phyloP scores from a whole-genome alignment of 2,329 filamentous ascomycete species.

The Pyrenochaeta sp. region DNA sequence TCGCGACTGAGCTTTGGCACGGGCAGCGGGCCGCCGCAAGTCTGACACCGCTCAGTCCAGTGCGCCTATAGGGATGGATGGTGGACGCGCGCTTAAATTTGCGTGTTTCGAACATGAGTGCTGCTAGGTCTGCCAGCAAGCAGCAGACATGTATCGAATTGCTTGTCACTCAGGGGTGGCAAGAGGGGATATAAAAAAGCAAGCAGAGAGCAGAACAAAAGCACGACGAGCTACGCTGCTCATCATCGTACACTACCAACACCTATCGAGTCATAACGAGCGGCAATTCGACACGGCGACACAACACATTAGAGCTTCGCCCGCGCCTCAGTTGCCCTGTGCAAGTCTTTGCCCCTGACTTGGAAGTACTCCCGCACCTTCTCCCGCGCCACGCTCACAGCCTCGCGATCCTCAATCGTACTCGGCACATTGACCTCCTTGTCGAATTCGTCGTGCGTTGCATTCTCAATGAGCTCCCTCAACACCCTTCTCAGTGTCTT shows the following conservation, averaged over 20 bases:
- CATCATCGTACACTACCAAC: background rate
- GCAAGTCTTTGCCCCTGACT: conserved; percentile 49
- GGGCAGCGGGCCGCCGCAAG: conserved; percentile 41
- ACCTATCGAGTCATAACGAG: background rate
- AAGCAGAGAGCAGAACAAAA: background rate
- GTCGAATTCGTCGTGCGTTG: conserved; percentile 74
- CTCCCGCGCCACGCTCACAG: conserved; percentile 75
- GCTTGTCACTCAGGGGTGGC: no score
- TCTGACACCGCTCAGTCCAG: conserved; percentile 31
- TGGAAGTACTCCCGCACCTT: conserved; percentile 81
- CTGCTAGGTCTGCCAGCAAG: no score
- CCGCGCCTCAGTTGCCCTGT: conserved; percentile 48
- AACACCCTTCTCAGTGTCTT: conserved; percentile 87
- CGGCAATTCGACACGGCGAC: background rate
- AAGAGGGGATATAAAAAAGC: no score
- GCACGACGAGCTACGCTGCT: background rate
- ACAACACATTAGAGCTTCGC: conserved; percentile 54
- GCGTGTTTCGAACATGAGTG: no score
- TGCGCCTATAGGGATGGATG: conserved; percentile 10
- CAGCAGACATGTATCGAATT: no score
- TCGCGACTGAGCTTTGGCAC: conserved; percentile 15
- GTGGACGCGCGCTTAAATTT: conserved; percentile 15
- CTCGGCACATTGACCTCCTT: conserved; percentile 78
- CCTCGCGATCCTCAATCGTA: conserved; percentile 82
- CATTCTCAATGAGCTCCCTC: conserved; percentile 85